Base-by-base conservation (phyloP, 352 stramenopile species). In the Pythium sp. region DNA sequence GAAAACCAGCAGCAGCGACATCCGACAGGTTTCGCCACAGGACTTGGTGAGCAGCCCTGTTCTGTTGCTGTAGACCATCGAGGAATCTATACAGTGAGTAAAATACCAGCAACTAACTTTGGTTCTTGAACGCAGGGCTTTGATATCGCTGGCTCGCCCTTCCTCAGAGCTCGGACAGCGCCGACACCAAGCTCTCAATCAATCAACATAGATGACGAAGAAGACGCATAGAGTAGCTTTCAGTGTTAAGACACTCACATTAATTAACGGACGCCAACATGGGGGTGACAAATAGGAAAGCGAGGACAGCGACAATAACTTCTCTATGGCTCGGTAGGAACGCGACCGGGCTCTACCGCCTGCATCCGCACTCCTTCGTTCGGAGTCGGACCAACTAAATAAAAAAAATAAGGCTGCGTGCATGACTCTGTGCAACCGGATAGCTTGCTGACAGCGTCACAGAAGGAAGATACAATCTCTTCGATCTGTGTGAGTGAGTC, bases 311-410 rank as follows among this genome's bases (percentile, higher is more conserved):
- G 26, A 58, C 36, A 54, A 63, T 22, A 53, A 67, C 65, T 58
- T 67, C 65, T 71, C 65, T 71, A 71, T 67, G 59, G 65, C 49
- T 51, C 47, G 46, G 24, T 32, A 47, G 43, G 38, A 46, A 43
- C 9, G 14, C 26, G 14, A 18, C 14, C 38, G 24, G 18, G 47
- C 54, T 57, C 43, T 51, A 51, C 18, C 43, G 47, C 34, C 53
- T 61, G 18, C n/a, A 46, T 70, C 58, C 66, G 49, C 61, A 61
- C 60, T 68, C 67, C 62, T 72, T 68, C 67, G 54, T 65, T 64
- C 67, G 61, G 67, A 71, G 54, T 24, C n/a, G 58, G 58, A 67
- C 20, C 36, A 67, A 56, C 58, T 61, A 70, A 70, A 65, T 67
- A 71, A 62, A 62, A 61, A 60, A 62, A 67, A 68, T 49, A n/a